A percentile compares a stretch with the other conserved stretches of the same genome.
Evolutionary conservation across 305 asterid species (phyloP).

Genomic region (Lippia alba): DNA sequence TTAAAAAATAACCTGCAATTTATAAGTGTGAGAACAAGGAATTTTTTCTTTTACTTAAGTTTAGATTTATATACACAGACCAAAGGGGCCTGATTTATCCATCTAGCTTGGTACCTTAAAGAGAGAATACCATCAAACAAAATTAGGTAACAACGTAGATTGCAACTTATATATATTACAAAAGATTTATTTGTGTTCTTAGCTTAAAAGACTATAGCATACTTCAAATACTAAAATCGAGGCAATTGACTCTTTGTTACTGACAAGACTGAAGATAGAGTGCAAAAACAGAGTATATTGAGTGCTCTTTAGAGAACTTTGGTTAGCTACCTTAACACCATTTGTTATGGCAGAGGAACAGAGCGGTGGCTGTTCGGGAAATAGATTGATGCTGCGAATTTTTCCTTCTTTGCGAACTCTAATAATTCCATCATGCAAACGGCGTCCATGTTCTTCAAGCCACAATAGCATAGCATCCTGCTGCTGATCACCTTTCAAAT

Average conservation of each 20-base stretch:
- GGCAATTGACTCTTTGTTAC: too few species aligned
- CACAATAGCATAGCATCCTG: slow-evolving; percentile 93
- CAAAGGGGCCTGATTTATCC: background rate
- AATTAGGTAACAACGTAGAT: background rate
- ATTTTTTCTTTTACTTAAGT: background rate
- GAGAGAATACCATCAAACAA: background rate
- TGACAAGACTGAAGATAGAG: too few species aligned
- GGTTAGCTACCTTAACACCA: slow-evolving; percentile 80
- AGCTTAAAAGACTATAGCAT: slow-evolving; percentile 7
- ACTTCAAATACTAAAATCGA: background rate
- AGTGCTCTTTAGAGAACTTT: background rate
- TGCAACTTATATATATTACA: slow-evolving; percentile 2
- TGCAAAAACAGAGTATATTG: too few species aligned
- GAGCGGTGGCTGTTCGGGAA: slow-evolving; percentile 76
- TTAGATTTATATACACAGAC: background rate
- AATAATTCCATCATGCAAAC: slow-evolving; percentile 68
- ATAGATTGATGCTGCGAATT: slow-evolving; percentile 67
- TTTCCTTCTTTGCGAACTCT: slow-evolving; percentile 63
- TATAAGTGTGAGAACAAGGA: background rate
- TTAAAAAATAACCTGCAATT: too few species aligned
- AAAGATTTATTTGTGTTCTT: background rate
- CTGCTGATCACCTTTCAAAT: slow-evolving; percentile 46
- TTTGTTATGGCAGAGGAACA: slow-evolving; percentile 75
- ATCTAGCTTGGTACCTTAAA: slow-evolving; percentile 1
- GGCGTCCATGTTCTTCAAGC: slow-evolving; percentile 90